A percentile compares a stretch with the other conserved stretches of the same genome.
phyloP scores from a whole-genome alignment of 352 stramenopile species.

The Globisporangium uncinulatum region DNA sequence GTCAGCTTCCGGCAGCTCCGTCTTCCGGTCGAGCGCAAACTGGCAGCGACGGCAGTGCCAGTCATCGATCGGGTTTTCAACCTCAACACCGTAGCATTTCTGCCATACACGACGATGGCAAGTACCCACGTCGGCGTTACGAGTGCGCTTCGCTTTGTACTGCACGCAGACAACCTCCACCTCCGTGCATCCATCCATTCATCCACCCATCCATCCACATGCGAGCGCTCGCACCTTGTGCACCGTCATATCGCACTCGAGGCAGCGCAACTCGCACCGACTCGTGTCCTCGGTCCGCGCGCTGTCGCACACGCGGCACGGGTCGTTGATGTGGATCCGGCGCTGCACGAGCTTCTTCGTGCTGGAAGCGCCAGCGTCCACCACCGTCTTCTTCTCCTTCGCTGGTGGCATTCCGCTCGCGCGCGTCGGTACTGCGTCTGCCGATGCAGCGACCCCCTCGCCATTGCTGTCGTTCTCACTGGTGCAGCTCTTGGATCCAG shows the following conservation, averaged over 20 bases:
- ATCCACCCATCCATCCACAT: neutral
- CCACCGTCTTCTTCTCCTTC: slow-evolving; percentile 15
- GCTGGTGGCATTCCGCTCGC: slow-evolving; percentile 5
- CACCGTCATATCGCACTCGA: slow-evolving; percentile 59
- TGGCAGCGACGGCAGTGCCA: slow-evolving; percentile 61
- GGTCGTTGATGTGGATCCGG: slow-evolving; percentile 61
- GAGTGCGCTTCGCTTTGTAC: no score
- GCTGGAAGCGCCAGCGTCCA: neutral
- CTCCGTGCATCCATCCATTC: neutral
- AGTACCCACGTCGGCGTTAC: neutral
- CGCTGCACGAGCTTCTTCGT: slow-evolving; percentile 60
- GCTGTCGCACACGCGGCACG: slow-evolving; percentile 58
- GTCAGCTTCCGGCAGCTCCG: slow-evolving; percentile 12
- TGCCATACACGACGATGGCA: neutral
- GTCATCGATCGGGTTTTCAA: slow-evolving; percentile 28
- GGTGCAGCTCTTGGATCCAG: neutral
- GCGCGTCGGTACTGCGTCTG: neutral
- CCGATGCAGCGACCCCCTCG: neutral
- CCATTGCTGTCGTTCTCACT: neutral
- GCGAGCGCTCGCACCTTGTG: slow-evolving; percentile 32
- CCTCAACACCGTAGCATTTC: slow-evolving; percentile 55
- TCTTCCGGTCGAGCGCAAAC: slow-evolving; percentile 32
- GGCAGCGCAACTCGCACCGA: slow-evolving; percentile 58
- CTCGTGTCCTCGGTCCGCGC: slow-evolving; percentile 39
- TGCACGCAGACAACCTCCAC: neutral